phyloP scores from a whole-genome alignment of 345 rosid genomes.

The Bretschneidera sinensis region DNA sequence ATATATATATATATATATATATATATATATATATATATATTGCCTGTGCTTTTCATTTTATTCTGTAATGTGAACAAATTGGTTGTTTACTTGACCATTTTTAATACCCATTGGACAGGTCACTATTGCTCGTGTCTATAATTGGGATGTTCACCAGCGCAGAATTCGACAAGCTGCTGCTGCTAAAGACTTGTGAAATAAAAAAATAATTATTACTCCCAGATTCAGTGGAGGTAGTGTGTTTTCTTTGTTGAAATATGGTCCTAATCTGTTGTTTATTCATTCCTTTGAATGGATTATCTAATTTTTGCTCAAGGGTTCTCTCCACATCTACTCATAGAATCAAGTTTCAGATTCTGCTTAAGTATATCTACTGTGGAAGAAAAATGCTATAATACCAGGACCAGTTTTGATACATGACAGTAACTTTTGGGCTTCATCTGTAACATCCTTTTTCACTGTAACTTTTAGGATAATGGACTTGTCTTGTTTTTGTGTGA shows the following conservation, averaged over 20 bases:
- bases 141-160: conserved; percentile 92
- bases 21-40: too few species aligned
- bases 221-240: neutral
- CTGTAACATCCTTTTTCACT: neutral
- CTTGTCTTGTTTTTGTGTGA: neutral
- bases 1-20: neutral
- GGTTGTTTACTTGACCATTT: neutral
- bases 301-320: neutral
- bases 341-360: neutral
- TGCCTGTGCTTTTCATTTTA: neutral
- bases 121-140: conserved; percentile 76
- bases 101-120: conserved; percentile 42
- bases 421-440: neutral
- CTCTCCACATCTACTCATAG: neutral
- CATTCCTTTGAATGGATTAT: too few species aligned
- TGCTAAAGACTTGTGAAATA: conserved; percentile 33
- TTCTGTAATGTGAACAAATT: neutral
- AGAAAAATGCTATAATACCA: neutral
- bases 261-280: neutral
- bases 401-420: neutral
- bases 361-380: neutral
- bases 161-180: conserved; percentile 51
- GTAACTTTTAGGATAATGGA: neutral
- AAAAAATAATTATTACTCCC: neutral
- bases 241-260: neutral